These are phyloP conservation scores for Tulasnella sp. DNA, from an alignment of 768 basidiomycete species.

Conservation along the genomic window DNA sequence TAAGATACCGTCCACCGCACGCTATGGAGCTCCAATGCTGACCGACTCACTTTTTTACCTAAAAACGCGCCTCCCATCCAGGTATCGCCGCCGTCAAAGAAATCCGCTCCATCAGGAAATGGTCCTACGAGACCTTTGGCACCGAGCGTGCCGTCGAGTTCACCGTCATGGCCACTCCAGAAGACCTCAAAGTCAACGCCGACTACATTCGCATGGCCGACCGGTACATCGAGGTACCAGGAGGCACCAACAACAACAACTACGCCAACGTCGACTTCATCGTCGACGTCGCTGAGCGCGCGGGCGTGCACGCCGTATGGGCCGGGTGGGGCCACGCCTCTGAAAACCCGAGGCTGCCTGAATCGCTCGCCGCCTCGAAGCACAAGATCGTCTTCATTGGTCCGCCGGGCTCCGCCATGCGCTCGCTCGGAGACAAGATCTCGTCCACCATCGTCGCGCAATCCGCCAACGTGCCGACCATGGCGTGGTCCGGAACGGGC, in stretches of 20 bases:
- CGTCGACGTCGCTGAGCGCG: slow-evolving; percentile 95
- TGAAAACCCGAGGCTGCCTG: slow-evolving; percentile 95
- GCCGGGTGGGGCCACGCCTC: slow-evolving; percentile 99
- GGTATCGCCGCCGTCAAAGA: slow-evolving; percentile 99
- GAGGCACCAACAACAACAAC: slow-evolving; percentile 98
- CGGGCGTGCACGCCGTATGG: slow-evolving; percentile 99
- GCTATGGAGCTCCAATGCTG: not conserved
- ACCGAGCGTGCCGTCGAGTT: slow-evolving; percentile 95
- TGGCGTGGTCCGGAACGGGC: slow-evolving; percentile 98
- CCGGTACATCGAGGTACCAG: slow-evolving; percentile 97
- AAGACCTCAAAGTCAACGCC: slow-evolving; percentile 97
- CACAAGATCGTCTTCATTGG: slow-evolving; percentile 99
- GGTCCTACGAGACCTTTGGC: slow-evolving; percentile 99
- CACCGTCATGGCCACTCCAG: slow-evolving; percentile 99
- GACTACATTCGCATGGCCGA: slow-evolving; percentile 99
- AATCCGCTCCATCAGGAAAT: slow-evolving; percentile 97
- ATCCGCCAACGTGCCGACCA: slow-evolving; percentile 93
- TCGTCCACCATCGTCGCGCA: slow-evolving; percentile 99
- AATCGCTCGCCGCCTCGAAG: slow-evolving; percentile 87
- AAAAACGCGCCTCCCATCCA: slow-evolving; percentile 41
- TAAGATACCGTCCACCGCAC: slow-evolving; percentile 42
- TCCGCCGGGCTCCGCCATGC: slow-evolving; percentile 98
- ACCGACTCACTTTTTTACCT: not conserved
- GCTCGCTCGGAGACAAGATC: slow-evolving; percentile 98
- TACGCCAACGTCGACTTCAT: slow-evolving; percentile 99